These are phyloP conservation scores for Paxillus ammoniavirescens DNA, from an alignment of 768 basidiomycete species.

Conservation along the genomic window DNA sequence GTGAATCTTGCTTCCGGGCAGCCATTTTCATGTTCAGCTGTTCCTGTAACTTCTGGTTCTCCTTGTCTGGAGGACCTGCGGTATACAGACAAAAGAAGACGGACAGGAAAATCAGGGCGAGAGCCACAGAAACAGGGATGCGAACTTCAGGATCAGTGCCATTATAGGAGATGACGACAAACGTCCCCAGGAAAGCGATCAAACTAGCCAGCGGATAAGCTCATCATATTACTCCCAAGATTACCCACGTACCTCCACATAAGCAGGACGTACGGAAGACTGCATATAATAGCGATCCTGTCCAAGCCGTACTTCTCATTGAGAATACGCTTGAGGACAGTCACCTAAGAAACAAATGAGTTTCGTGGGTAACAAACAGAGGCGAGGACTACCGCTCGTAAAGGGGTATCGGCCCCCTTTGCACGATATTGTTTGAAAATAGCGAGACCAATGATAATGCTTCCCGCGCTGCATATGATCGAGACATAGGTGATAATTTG, in stretches of 20 bases:
- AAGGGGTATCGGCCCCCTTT: conserved; percentile 30
- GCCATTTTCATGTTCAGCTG: neutral
- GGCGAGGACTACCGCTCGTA: conserved; percentile 21
- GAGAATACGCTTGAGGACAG: conserved; percentile 26
- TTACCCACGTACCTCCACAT: conserved; percentile 36
- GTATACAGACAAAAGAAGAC: conserved; percentile 32
- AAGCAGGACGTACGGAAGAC: conserved; percentile 39
- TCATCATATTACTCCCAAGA: neutral
- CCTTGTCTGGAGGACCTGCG: conserved; percentile 19
- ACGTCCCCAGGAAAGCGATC: conserved; percentile 32
- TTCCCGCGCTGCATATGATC: conserved; percentile 28
- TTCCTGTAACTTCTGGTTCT: conserved; percentile 2
- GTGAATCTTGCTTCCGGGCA: neutral
- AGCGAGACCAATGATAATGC: conserved; percentile 28
- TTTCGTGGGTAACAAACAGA: neutral
- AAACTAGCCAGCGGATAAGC: conserved; percentile 26
- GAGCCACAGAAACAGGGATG: conserved; percentile 22
- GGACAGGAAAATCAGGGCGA: conserved; percentile 18
- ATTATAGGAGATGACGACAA: conserved; percentile 31
- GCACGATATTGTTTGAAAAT: conserved; percentile 34
- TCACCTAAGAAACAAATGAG: conserved; percentile 16
- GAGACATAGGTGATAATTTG: conserved; percentile 30
- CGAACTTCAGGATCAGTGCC: conserved; percentile 24
- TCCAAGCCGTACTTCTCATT: conserved; percentile 30
- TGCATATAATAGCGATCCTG: conserved; percentile 38